These are phyloP conservation scores for Fomes fomentarius DNA, from an alignment of 1,284 basidiomycete species.

Conservation along the genomic window DNA sequence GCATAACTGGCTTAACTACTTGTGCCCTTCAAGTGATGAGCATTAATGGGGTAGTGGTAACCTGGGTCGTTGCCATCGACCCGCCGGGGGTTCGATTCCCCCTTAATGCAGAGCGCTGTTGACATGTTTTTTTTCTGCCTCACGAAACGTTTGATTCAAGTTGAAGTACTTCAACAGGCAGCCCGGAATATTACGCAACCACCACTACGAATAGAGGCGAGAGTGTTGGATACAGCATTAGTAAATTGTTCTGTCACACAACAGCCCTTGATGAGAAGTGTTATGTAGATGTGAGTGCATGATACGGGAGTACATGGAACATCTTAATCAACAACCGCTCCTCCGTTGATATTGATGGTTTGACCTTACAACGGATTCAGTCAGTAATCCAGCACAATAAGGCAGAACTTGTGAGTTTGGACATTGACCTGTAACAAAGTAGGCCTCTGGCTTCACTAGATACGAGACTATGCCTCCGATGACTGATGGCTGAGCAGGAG, in stretches of 20 bases:
- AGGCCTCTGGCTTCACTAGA: slow-evolving; percentile 17
- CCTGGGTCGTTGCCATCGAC: slow-evolving; percentile 43
- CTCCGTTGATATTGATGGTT: background rate
- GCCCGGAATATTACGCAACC: no score
- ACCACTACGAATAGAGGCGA: no score
- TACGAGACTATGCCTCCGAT: slow-evolving; percentile 16
- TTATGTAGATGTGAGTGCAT: no score
- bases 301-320: no score
- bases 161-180: no score
- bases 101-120: slow-evolving; percentile 58
- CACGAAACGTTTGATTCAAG: no score
- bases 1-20: no score
- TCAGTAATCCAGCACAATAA: background rate
- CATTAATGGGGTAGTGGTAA: slow-evolving; percentile 30
- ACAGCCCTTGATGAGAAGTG: no score
- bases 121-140: no score
- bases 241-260: no score
- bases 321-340: background rate
- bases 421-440: slow-evolving; percentile 20
- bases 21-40: slow-evolving; percentile 1
- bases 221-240: no score
- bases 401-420: background rate
- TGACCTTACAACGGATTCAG: background rate
- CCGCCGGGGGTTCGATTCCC: slow-evolving; percentile 82
- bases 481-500: background rate